Conservation (phyloP, 2,329 filamentous ascomycete species). For the Gaeumannomyces tritici region DNA sequence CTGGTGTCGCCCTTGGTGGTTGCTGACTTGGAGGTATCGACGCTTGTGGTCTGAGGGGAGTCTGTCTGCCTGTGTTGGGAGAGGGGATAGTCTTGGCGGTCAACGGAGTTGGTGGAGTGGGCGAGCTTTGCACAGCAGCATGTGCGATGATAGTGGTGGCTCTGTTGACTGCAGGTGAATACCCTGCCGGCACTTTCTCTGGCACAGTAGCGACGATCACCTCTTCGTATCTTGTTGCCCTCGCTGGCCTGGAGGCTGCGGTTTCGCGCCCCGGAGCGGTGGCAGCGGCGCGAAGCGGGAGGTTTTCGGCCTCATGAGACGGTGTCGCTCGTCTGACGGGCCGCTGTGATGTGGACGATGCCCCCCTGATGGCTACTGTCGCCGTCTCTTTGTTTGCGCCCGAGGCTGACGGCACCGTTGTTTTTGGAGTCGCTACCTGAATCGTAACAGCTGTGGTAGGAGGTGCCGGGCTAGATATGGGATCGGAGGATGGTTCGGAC, state of each 20-base stretch:
- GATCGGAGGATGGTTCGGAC: background rate
- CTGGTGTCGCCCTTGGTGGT: background rate
- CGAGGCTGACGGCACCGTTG: conserved; percentile 34
- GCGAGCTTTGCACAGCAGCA: background rate
- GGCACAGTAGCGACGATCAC: background rate
- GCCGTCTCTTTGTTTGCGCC: background rate
- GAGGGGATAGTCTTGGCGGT: conserved; percentile 4
- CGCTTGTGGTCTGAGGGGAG: background rate
- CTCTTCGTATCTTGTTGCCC: background rate
- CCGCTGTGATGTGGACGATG: background rate
- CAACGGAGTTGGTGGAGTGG: conserved; percentile 2
- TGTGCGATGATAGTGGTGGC: no score
- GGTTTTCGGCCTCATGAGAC: background rate
- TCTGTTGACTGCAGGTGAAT: background rate
- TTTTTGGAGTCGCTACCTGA: background rate
- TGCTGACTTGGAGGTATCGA: background rate
- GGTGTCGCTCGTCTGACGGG: background rate
- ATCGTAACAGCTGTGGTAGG: background rate
- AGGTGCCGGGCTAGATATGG: background rate
- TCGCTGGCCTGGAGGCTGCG: background rate
- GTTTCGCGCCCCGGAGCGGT: background rate
- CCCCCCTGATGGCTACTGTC: background rate
- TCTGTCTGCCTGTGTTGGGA: background rate
- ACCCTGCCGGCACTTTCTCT: background rate
- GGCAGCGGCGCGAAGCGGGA: background rate